These are phyloP conservation scores for Neoboletus subvelutipes DNA, from an alignment of 768 basidiomycete genomes.

Conservation along the genomic window DNA sequence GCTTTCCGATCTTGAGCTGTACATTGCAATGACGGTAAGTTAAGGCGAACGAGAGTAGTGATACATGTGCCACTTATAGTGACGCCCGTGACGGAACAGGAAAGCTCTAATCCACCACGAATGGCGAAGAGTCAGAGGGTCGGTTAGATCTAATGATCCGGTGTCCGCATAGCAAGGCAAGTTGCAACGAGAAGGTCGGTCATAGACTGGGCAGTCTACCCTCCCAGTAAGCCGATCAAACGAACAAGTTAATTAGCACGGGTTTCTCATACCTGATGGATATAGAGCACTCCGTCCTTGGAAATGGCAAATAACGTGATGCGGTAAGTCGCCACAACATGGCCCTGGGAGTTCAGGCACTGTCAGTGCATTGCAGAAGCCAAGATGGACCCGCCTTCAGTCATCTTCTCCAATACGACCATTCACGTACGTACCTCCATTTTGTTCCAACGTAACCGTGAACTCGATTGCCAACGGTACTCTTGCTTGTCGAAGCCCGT, in stretches of 20 bases:
- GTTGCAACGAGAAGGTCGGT: conserved; percentile 33
- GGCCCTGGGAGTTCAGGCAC: conserved; percentile 24
- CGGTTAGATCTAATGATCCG: conserved; percentile 21
- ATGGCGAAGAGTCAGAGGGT: not conserved
- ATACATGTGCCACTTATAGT: not conserved
- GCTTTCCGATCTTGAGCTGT: not conserved
- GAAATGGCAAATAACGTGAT: conserved; percentile 28
- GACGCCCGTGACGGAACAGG: not conserved
- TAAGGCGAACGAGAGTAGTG: not conserved
- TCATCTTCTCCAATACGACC: not conserved
- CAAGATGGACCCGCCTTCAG: not conserved
- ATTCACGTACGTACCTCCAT: conserved; percentile 26
- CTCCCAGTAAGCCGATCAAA: conserved; percentile 5
- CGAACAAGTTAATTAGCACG: not conserved
- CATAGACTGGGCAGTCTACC: conserved; percentile 26
- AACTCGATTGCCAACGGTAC: conserved; percentile 27
- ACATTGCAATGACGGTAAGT: conserved; percentile 5
- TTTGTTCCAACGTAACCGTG: conserved; percentile 10
- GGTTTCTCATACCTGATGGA: conserved; percentile 27
- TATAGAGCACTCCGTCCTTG: conserved; percentile 33
- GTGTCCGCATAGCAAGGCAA: conserved; percentile 31
- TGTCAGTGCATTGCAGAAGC: not conserved
- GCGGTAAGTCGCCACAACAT: conserved; percentile 33
- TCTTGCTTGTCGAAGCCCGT: conserved; percentile 21
- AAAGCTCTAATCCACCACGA: not conserved